Base-by-base conservation (phyloP, 2,329 filamentous ascomycete genomes). In the Aspergillus novofumigatus region DNA sequence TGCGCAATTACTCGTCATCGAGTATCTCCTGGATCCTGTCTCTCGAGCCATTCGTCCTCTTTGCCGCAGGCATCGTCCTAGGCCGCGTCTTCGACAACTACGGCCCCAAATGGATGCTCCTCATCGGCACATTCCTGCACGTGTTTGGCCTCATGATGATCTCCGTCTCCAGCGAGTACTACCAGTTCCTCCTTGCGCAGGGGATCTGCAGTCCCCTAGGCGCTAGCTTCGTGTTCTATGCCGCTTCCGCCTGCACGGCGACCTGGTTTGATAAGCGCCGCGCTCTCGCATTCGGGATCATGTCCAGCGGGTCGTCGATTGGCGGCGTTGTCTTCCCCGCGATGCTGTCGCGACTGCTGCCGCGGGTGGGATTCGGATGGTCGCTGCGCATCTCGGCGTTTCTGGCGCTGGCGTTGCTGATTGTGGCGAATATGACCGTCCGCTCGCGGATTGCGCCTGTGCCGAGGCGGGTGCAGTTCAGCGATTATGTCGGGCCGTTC, bases 21-120 rank as follows among this genome's bases (percentile, higher is more conserved):
- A 80, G 79, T 0, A 76, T 86, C 21, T 75, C 83, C 7, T 86
- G 83, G 84, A 85, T 86, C 48, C 76, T 81, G 1, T 82, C 81
- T 1, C 66, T 85, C 10, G 80, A 85, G 59, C 72, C 80, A 17
- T 83, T 81, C 62, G 77, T 83, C 65, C 79, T 87, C 76, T 81
- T 82, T 65, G 74, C 67, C 25, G 69, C 75, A 64, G 85, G 86
- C 0, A 83, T 84, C 0, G 64, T 88, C 3, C 78, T 84, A 11
- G 86, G 86, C 1, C 82, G 83, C 55, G 48, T 86, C 0, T 87
- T 81, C 63, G 87, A 90, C 65, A 82, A 78, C 56, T 82, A 84
- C 59, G 87, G 87, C 0, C 85, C 86, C 0, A 78, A 79, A 28
- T 79, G 75, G 57, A 54, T 89, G 0, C 69, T 83, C 3, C 44